These are phyloP conservation scores for Aspergillus novofumigatus DNA, from an alignment of 2,329 filamentous ascomycete genomes.

Conservation along the genomic window DNA sequence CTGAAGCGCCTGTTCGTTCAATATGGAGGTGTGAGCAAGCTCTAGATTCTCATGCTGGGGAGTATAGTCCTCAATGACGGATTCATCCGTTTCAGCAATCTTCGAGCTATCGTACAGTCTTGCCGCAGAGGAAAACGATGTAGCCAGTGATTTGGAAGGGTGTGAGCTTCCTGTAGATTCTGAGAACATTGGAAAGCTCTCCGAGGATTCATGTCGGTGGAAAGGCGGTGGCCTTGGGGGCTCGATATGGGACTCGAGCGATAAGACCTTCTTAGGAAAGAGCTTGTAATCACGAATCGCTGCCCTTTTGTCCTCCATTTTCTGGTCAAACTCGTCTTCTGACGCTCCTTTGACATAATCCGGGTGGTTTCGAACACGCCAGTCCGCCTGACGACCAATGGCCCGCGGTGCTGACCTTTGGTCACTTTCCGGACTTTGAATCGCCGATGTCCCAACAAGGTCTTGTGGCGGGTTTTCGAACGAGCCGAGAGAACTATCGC, in stretches of 20 bases:
- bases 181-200: constrained; percentile 62
- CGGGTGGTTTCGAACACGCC: constrained; percentile 28
- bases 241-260: constrained; percentile 41
- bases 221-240: constrained; percentile 30
- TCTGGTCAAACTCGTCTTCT: constrained; percentile 36
- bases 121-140: constrained; percentile 43
- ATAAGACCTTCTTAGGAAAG: constrained; percentile 48
- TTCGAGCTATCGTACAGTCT: constrained; percentile 21
- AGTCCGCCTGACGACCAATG: constrained; percentile 36
- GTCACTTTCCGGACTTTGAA: constrained; percentile 22
- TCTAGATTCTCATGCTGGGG: constrained; percentile 7
- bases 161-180: constrained; percentile 57
- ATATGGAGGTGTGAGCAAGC: constrained; percentile 9
- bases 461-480: constrained; percentile 21
- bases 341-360: constrained; percentile 25
- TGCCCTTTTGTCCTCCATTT: constrained; percentile 40
- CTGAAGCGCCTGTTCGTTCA: constrained; percentile 17
- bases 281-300: constrained; percentile 47
- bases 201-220: constrained; percentile 54
- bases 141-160: constrained; percentile 48
- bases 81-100: constrained; percentile 18
- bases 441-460: constrained; percentile 18
- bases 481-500: constrained; percentile 17
- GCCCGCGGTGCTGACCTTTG: constrained; percentile 40
- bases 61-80: not conserved